Base-by-base conservation (phyloP, 1,284 basidiomycete genomes). In the Porogramme epimiltina region DNA sequence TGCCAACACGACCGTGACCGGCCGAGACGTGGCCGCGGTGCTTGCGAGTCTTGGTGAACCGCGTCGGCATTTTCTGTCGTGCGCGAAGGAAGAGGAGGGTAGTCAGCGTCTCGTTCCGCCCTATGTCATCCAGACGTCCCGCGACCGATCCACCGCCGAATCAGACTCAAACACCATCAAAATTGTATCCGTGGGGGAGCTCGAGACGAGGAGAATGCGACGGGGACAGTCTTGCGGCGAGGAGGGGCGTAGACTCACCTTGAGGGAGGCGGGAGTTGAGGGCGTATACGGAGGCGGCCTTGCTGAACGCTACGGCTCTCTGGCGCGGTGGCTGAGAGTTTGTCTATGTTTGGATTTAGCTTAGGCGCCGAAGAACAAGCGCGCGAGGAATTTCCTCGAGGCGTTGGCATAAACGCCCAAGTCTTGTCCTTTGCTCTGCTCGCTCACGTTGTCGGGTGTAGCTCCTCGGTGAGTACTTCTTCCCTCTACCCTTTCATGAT, bases 1-100 rank as follows among this genome's bases (percentile, higher is more conserved):
- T 98, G 68, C 96, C 97, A 71, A 99, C 91, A 91, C 96, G 95
- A 79, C 96, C 96, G 79, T 98, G 89, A 81, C 95, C 95, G 70
- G 95, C 95, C 64, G 95, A 98, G 69, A 99, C 96, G 82, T 99
- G 94, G 69, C 95, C 95, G 70, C 95, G 86, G 81, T 96, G 95
- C 82, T 98, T 98, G 79, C 96, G 90, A 76, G 93, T 98, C 78
- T 97, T 97, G 70, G 87, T 84, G 78, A 95, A 82, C 73, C 83
- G 93, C 73, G 95, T 93, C 73, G 95, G 95, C 95, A 97, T 98
- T 77, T 78, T 79, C 78, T 79, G 75, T 72, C 75, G 54, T 52
- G 51, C 51, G 52, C 8, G 15, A 42, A 51, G 41, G 37, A 22
- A 41, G 37, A 61, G 58, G 53, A 64, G 62, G n/a, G n/a, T n/a